Evolutionary conservation across 306 rosid genomes (phyloP), one percentile per base, ranked within the genome.

Genomic region (Astragalus glycyphyllos): DNA sequence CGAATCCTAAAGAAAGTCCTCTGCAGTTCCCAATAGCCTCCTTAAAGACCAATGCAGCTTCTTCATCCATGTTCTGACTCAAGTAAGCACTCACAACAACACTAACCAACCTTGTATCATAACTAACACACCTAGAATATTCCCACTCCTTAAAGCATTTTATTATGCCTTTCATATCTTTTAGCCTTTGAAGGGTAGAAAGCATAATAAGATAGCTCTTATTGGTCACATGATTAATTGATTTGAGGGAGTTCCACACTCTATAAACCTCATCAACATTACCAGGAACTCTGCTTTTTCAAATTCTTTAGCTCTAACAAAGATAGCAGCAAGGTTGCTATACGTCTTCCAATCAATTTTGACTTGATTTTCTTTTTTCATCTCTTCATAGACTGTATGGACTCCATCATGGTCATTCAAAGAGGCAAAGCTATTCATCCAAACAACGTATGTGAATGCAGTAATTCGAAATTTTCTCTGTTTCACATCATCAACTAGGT

Each of bases 381-480:
- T 85, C 87, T 88, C 89, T 72, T 85, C 86, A 40, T 68, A 56
- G 20, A 91, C 81, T 31, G 80, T 79, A 42, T 89, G 88, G 2
- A 77, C 87, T 54, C 73, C 89, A 38, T 65, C 84, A 10, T 89
- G 53, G 58, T 86, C 91, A 44, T 84, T 67, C 42, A 74, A 57
- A 46, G 72, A 49, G 2, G 88, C 85, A 4, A 47, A 85, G 80
- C 92, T 89, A 76, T 84, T 89, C 96, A 91, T 87, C 99, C 92
- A 85, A 40, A 91, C 8, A 76, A 77, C 78, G 50, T 87, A 89
- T 26, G 85, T 55, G 53, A 46, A 81, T 9, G 80, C 64, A 45
- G 60, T 23, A 34, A 84, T 47, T 8, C 45, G 69, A 46, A 91
- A 31, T 49, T 82, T 81, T 84, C 85, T 88, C 82, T 42, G 85